Evolutionary conservation across 306 rosid species (phyloP).

Genomic region (Parietaria judaica): DNA sequence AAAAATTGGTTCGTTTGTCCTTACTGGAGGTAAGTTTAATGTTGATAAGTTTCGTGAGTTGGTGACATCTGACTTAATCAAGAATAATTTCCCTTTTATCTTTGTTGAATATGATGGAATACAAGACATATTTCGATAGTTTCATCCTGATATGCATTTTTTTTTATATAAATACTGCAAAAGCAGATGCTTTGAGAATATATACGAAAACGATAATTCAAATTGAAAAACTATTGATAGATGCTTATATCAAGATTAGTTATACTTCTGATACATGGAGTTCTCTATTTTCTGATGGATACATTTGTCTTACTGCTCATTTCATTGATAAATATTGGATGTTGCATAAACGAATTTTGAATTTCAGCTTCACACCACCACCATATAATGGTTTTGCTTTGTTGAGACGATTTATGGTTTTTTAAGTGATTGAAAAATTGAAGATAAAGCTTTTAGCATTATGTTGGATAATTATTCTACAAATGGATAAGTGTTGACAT

Average conservation of each 20-base stretch:
- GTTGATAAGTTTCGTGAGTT: too few relatives aligned
- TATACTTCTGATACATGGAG: slow-evolving; percentile 1
- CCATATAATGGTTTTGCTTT: neutral
- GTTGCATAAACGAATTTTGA: neutral
- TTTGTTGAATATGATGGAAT: too few relatives aligned
- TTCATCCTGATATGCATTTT: neutral
- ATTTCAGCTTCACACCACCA: neutral
- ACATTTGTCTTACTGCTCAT: neutral
- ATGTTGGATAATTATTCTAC: neutral
- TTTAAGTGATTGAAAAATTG: neutral
- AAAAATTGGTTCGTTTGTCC: too few relatives aligned
- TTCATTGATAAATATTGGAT: neutral
- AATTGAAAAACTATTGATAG: neutral
- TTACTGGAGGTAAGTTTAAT: too few relatives aligned
- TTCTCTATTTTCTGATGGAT: neutral
- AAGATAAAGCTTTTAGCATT: neutral
- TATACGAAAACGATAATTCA: neutral
- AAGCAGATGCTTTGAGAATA: neutral
- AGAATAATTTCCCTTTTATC: too few relatives aligned
- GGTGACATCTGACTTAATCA: too few relatives aligned
- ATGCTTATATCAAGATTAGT: neutral
- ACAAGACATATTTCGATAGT: neutral
- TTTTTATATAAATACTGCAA: neutral
- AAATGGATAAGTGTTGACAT: neutral
- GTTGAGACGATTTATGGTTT: neutral